Base-by-base conservation (phyloP, 768 basidiomycete species). In the Serendipita vermifera region DNA sequence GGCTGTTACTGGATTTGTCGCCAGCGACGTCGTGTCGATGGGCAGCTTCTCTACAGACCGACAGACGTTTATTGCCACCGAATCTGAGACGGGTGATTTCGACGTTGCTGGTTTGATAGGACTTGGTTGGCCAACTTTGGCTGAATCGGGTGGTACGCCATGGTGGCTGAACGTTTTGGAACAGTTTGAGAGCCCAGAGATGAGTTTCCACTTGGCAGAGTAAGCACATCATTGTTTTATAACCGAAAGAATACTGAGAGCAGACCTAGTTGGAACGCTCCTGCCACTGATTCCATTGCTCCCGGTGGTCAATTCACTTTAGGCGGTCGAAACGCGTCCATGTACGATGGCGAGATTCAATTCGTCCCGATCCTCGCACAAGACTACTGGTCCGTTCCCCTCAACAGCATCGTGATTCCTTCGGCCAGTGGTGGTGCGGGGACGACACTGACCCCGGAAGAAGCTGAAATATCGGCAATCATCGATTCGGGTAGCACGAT, bases 131-230 rank as follows among this genome's bases (percentile, higher is more conserved):
- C 46, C 46, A 5, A 22, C 20, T 5, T n/a, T 51, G 20, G 6
- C 15, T 29, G 22, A 51, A 29, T 22, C 20, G 9, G 29, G 46
- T 9, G 46, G 46, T 9, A 51, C 46, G 20, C 46, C 46, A 31
- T 51, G 46, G 46, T 51, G 46, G 46, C 46, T 51, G 22, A 26
- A 51, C 15, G 46, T 51, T n/a, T 15, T 51, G 22, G 17, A 20
- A 20, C 22, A 51, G 27, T 51, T 51, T 31, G 46, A 51, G 46
- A 15, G 31, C 9, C 46, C 46, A 26, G 46, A 51, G 22, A 51
- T 51, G 46, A 51, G 46, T n/a, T 51, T 51, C 29, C 32, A 51
- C 32, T 22, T 51, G 20, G 20, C 46, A 15, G 22, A 51, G 27
- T 41, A 6, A 41, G 39, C 15, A n/a, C 9, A 9, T 41, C 26